These are phyloP conservation scores for Russula sp. DNA, from an alignment of 768 basidiomycete species.

Conservation along the genomic window DNA sequence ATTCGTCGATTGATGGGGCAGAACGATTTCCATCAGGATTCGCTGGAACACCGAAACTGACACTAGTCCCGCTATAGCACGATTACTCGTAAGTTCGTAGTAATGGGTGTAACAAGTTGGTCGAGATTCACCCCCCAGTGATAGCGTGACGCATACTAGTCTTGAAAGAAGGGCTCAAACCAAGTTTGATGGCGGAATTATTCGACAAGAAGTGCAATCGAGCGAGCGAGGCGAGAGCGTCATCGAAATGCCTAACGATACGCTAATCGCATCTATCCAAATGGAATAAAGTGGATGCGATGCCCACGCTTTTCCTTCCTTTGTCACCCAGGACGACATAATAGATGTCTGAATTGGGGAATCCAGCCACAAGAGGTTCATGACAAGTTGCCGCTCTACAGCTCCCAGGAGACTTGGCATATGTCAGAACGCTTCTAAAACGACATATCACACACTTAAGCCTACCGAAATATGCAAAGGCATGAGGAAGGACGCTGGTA, in stretches of 20 bases:
- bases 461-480: conserved; percentile 83
- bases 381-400: conserved; percentile 78
- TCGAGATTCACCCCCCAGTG: conserved; percentile 70
- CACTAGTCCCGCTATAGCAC: conserved; percentile 57
- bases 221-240: conserved; percentile 59
- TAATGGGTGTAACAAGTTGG: conserved; percentile 1
- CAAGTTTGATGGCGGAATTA: conserved; percentile 52
- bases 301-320: conserved; percentile 65
- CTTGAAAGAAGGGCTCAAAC: conserved; percentile 74
- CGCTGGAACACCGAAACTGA: conserved; percentile 82
- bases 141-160: conserved; percentile 77
- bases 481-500: conserved; percentile 87
- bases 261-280: conserved; percentile 2
- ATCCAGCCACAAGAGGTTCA: conserved; percentile 89
- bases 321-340: conserved; percentile 73
- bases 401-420: conserved; percentile 63
- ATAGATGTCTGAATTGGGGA: conserved; percentile 61
- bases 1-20: conserved; percentile 51
- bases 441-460: background rate
- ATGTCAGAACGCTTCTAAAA: conserved; percentile 1
- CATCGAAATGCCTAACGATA: conserved; percentile 63
- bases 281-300: conserved; percentile 12
- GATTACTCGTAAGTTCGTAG: conserved; percentile 3
- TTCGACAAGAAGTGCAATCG: conserved; percentile 68
- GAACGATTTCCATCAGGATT: conserved; percentile 60